phyloP scores from a whole-genome alignment of 2,329 filamentous ascomycete species.

The Cordyceps javanica region DNA sequence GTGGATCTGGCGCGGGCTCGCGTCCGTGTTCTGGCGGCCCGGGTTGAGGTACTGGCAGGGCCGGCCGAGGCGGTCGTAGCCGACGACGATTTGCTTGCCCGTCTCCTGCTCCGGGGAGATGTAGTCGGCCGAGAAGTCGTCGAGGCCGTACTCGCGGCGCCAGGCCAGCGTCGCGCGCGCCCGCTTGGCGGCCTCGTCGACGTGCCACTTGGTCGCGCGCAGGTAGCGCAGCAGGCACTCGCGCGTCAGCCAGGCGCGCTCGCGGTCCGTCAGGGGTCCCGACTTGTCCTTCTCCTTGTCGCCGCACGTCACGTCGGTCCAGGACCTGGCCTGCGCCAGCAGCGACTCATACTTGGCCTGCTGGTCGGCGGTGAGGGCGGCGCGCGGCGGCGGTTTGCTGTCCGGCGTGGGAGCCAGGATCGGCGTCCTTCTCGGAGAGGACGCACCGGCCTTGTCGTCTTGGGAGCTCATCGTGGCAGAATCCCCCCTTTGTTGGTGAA shows the following conservation, averaged over 20 bases:
- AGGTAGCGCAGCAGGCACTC: slow-evolving; percentile 93
- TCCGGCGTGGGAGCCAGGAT: slow-evolving; percentile 51
- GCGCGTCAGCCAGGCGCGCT: slow-evolving; percentile 84
- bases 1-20: slow-evolving; percentile 79
- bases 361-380: slow-evolving; percentile 68
- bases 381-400: slow-evolving; percentile 49
- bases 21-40: slow-evolving; percentile 85
- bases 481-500: neutral
- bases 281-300: slow-evolving; percentile 52
- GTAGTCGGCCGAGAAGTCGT: slow-evolving; percentile 74
- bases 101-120: slow-evolving; percentile 94
- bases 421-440: slow-evolving; percentile 42
- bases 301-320: slow-evolving; percentile 56
- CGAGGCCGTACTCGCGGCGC: slow-evolving; percentile 84
- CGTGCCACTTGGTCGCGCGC: slow-evolving; percentile 85
- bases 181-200: slow-evolving; percentile 69
- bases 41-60: slow-evolving; percentile 90
- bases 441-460: neutral
- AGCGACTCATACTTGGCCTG: slow-evolving; percentile 74
- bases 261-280: slow-evolving; percentile 66
- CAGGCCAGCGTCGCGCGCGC: slow-evolving; percentile 75
- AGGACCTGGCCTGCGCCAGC: slow-evolving; percentile 62
- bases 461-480: neutral
- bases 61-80: slow-evolving; percentile 79
- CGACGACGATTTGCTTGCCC: slow-evolving; percentile 86